phyloP scores from a whole-genome alignment of 169 alveolate genomes.

The Hepatocystis sp. region DNA sequence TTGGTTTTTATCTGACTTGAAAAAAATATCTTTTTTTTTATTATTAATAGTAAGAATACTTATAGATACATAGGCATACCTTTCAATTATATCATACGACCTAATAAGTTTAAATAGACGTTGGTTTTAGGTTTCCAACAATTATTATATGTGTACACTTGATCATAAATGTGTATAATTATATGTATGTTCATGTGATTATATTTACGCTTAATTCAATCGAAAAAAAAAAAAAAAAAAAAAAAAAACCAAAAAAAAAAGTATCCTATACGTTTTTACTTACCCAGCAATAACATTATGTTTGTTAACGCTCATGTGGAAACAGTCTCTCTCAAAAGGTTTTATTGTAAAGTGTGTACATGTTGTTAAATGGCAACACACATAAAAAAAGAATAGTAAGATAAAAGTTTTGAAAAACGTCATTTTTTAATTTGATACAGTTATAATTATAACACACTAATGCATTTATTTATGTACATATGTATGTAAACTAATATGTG shows the following conservation, averaged over 20 bases:
- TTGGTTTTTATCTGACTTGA: constrained; percentile 43
- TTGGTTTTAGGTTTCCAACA: no score
- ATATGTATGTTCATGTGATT: background rate
- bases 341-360: constrained; percentile 53
- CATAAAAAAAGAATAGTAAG: constrained; percentile 1
- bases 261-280: background rate
- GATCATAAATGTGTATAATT: background rate
- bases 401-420: constrained; percentile 2
- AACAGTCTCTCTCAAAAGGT: constrained; percentile 50
- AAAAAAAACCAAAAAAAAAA: background rate
- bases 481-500: background rate
- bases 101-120: no score
- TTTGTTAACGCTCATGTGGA: constrained; percentile 28
- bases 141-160: no score
- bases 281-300: constrained; percentile 70
- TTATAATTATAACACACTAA: no score
- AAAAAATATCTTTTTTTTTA: constrained; percentile 28
- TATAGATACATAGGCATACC: constrained; percentile 14
- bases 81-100: constrained; percentile 62
- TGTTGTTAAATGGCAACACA: constrained; percentile 10
- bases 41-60: constrained; percentile 20
- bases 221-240: no score
- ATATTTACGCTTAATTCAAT: no score
- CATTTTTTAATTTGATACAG: constrained; percentile 19
- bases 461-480: background rate